Percentiles rank a stretch among this genome's conserved stretches.
Evolutionary conservation across 768 basidiomycete species (phyloP).

Genomic region (Rhizopogon sp.): DNA sequence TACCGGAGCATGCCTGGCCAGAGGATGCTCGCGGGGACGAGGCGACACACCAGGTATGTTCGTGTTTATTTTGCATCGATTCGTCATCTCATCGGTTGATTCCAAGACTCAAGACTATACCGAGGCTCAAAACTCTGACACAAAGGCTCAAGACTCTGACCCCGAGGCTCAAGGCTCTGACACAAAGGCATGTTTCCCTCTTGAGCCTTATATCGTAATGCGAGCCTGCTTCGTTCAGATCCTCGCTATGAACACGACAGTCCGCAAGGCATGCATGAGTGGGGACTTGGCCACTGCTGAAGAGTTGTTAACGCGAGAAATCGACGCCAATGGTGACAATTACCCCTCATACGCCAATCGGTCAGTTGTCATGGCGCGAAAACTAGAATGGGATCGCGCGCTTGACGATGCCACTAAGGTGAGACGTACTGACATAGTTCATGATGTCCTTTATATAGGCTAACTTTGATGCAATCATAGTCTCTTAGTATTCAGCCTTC

Average conservation of each 20-base stretch:
- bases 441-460: too few species aligned
- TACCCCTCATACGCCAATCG: not conserved
- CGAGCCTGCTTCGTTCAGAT: not conserved
- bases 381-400: not conserved
- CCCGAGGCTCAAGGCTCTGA: not conserved
- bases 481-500: not conserved
- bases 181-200: not conserved
- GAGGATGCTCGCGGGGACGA: not conserved
- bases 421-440: too few species aligned
- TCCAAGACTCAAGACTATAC: too few species aligned
- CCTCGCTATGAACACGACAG: not conserved
- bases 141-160: not conserved
- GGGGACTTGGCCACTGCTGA: not conserved
- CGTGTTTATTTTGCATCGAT: not conserved
- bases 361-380: not conserved
- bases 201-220: not conserved
- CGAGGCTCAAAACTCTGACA: too few species aligned
- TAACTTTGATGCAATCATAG: not conserved
- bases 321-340: not conserved
- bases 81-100: not conserved
- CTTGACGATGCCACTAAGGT: not conserved
- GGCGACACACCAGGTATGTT: not conserved
- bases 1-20: not conserved
- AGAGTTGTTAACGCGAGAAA: not conserved
- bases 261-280: not conserved